These are phyloP conservation scores for Hymenotorrendiella dingleyae DNA, from an alignment of 2,329 filamentous ascomycete genomes.

Conservation along the genomic window DNA sequence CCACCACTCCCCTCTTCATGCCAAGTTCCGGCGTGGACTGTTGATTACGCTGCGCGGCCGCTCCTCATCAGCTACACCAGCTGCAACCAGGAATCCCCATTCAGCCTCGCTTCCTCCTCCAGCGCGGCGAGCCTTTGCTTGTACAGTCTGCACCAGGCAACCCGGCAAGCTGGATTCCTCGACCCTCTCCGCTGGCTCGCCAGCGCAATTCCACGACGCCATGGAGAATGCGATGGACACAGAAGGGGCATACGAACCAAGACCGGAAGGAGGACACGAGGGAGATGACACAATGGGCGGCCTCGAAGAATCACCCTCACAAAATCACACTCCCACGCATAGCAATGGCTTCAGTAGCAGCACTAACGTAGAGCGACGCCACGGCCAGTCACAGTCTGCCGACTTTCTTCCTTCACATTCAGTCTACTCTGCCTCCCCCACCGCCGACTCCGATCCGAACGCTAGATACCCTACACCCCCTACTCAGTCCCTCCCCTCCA, in stretches of 20 bases:
- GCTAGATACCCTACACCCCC: constrained; percentile 30
- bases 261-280: constrained; percentile 22
- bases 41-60: constrained; percentile 19
- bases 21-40: constrained; percentile 10
- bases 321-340: constrained; percentile 28
- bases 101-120: too few species aligned
- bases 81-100: too few species aligned
- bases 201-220: constrained; percentile 47
- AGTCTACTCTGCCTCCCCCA: constrained; percentile 25
- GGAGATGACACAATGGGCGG: constrained; percentile 27
- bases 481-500: constrained; percentile 26
- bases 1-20: constrained; percentile 11
- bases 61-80: background rate
- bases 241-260: constrained; percentile 39
- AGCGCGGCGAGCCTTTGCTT: constrained; percentile 8
- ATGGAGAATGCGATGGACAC: constrained; percentile 40
- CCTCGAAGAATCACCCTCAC: constrained; percentile 26
- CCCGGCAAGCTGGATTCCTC: constrained; percentile 47
- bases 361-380: constrained; percentile 20
- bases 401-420: constrained; percentile 27
- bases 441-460: constrained; percentile 24
- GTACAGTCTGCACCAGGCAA: constrained; percentile 9
- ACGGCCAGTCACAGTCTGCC: constrained; percentile 30
- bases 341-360: constrained; percentile 16
- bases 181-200: constrained; percentile 42